Conservation (phyloP, 768 basidiomycete genomes). For the Termitomyces sp. region DNA sequence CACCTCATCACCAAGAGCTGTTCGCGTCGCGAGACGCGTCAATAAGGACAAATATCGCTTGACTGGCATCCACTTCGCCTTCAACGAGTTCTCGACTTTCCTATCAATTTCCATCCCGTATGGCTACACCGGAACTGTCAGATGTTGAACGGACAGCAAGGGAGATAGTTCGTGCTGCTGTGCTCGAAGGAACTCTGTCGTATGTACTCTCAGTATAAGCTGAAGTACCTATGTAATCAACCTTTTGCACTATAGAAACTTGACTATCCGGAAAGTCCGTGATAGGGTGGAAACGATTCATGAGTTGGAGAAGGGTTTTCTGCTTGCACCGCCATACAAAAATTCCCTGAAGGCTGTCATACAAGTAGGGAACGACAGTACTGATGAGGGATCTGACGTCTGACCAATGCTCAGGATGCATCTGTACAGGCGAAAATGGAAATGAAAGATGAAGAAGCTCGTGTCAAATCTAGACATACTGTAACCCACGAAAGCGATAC, state of each 20-base stretch:
- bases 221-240: background rate
- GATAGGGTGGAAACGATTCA: slow-evolving; percentile 42
- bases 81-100: background rate
- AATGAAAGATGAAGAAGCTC: background rate
- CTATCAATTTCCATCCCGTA: background rate
- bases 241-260: slow-evolving; percentile 20
- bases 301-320: slow-evolving; percentile 33
- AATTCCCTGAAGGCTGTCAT: slow-evolving; percentile 37
- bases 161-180: slow-evolving; percentile 21
- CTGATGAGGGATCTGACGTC: background rate
- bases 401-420: slow-evolving; percentile 8
- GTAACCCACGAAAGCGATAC: background rate
- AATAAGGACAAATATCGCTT: slow-evolving; percentile 5
- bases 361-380: slow-evolving; percentile 28
- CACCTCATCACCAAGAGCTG: too few relatives aligned
- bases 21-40: slow-evolving; percentile 1
- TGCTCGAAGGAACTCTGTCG: slow-evolving; percentile 24
- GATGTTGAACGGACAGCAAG: slow-evolving; percentile 26
- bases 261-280: slow-evolving; percentile 49
- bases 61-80: background rate
- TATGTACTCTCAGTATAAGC: slow-evolving; percentile 2
- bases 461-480: background rate
- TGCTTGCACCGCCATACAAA: slow-evolving; percentile 42
- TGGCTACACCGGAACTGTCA: slow-evolving; percentile 22
- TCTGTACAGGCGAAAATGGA: slow-evolving; percentile 6